Evolutionary conservation across 257 asterid genomes (phyloP), one percentile per base, ranked within the genome.

Genomic region (Scutellaria minor): DNA sequence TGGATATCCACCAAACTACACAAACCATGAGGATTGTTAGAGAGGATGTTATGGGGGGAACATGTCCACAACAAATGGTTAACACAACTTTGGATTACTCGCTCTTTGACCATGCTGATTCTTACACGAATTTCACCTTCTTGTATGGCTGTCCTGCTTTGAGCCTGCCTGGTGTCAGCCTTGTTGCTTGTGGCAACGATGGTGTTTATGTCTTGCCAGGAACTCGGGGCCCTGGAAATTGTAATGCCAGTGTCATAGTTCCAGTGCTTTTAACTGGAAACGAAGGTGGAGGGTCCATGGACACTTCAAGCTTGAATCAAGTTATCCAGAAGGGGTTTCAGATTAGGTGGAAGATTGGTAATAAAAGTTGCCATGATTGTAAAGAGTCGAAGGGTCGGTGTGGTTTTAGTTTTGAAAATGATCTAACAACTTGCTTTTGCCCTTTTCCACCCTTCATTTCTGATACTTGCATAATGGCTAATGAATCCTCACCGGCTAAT

Each of bases 51-150:
- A 60, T 81, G 72, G 55, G 45, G 44, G 79, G 72, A 6, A 67
- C 56, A 3, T 90, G 97, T 53, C 97, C 97, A 0, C 61, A 67
- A 7, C 78, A 85, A 6, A 68, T 87, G 63, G 79, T 72, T 35
- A 86, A 90, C 82, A 82, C 91, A 63, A 86, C 91, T 64, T 80
- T 88, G 31, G 91, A 90, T 68, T 14, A 69, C 60, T 58, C 85
- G 1, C 63, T 84, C 35, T 86, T 90, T 8, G 88, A 82, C 70
- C 88, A 70, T 1, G 71, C 87, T 0, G 44, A 57, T 5, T 64
- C 75, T 24, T 81, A 84, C 27, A 45, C 52, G n/a, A 90, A 90
- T 18, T 72, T 86, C 15, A 86, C 97, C 1, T 85, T 90, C 68
- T 62, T 88, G 15, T 90, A 85, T 0, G 85, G 89, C 22, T 90